A percentile compares a stretch with the other conserved stretches of the same genome.
These are phyloP conservation scores for Talaromyces atroroseus DNA, from an alignment of 2,329 filamentous ascomycete genomes.

Conservation along the genomic window DNA sequence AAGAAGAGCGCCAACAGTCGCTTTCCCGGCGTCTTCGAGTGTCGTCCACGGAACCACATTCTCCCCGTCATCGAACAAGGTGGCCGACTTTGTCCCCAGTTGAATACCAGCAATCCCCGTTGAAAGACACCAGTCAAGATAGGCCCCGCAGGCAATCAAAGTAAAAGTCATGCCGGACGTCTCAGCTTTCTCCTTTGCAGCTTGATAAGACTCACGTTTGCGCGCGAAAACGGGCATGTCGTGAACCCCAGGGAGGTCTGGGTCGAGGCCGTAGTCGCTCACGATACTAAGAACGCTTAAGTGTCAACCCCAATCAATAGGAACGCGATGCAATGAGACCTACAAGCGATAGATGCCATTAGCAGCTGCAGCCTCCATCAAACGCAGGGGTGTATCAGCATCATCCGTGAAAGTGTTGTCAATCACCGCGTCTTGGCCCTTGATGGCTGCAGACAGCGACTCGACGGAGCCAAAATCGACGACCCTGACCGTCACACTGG, in stretches of 20 bases:
- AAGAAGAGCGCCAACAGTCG: constrained; percentile 15
- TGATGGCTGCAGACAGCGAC: constrained; percentile 12
- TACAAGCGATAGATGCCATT: constrained; percentile 15
- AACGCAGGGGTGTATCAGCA: constrained; percentile 12
- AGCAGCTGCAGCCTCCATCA: constrained; percentile 15
- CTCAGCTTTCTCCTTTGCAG: constrained; percentile 16
- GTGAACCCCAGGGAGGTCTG: constrained; percentile 16
- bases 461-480: constrained; percentile 14
- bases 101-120: constrained; percentile 12
- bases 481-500: constrained; percentile 12
- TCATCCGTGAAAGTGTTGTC: constrained; percentile 15
- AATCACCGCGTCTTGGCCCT: constrained; percentile 16
- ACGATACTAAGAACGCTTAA: constrained; percentile 10
- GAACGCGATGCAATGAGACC: neutral
- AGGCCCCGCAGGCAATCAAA: constrained; percentile 11
- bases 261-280: constrained; percentile 18
- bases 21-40: constrained; percentile 15
- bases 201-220: constrained; percentile 16
- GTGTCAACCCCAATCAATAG: neutral
- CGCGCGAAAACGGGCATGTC: constrained; percentile 17
- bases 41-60: constrained; percentile 17
- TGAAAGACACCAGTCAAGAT: constrained; percentile 16
- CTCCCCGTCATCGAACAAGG: constrained; percentile 10
- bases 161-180: constrained; percentile 15
- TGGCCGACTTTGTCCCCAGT: constrained; percentile 4